phyloP scores from a whole-genome alignment of 2,329 filamentous ascomycete species.

The Claviceps sp. region DNA sequence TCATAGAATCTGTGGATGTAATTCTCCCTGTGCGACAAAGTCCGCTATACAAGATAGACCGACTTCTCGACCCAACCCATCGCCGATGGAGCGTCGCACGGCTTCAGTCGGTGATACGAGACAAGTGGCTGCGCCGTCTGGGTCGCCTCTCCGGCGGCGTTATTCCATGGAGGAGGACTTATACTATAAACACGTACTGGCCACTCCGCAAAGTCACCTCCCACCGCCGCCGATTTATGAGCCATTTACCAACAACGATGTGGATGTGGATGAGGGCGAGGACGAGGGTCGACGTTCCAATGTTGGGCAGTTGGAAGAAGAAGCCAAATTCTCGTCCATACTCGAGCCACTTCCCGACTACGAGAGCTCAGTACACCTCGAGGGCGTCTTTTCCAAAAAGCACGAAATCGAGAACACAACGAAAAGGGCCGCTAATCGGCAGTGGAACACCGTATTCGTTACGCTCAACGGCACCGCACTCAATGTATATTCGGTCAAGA shows the following conservation, averaged over 20 bases:
- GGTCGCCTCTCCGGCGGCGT: slow-evolving; percentile 28
- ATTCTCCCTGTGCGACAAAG: neutral
- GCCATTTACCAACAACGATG: slow-evolving; percentile 8
- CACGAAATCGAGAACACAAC: slow-evolving; percentile 54
- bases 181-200: slow-evolving; percentile 39
- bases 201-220: slow-evolving; percentile 26
- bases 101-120: slow-evolving; percentile 19
- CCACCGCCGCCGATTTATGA: slow-evolving; percentile 35
- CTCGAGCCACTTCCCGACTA: slow-evolving; percentile 34
- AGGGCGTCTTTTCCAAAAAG: slow-evolving; percentile 47
- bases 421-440: slow-evolving; percentile 46
- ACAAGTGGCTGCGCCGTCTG: slow-evolving; percentile 14
- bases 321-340: slow-evolving; percentile 26
- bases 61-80: neutral
- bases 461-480: slow-evolving; percentile 56
- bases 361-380: slow-evolving; percentile 39
- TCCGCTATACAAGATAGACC: neutral
- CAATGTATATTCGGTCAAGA: slow-evolving; percentile 50
- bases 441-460: slow-evolving; percentile 51
- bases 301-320: slow-evolving; percentile 9
- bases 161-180: slow-evolving; percentile 43
- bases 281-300: neutral
- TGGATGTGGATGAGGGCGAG: slow-evolving; percentile 3
- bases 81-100: slow-evolving; percentile 21
- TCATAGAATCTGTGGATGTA: too few species aligned